Evolutionary conservation across 352 stramenopile species (phyloP).

Genomic region (Globisporangium splendens): DNA sequence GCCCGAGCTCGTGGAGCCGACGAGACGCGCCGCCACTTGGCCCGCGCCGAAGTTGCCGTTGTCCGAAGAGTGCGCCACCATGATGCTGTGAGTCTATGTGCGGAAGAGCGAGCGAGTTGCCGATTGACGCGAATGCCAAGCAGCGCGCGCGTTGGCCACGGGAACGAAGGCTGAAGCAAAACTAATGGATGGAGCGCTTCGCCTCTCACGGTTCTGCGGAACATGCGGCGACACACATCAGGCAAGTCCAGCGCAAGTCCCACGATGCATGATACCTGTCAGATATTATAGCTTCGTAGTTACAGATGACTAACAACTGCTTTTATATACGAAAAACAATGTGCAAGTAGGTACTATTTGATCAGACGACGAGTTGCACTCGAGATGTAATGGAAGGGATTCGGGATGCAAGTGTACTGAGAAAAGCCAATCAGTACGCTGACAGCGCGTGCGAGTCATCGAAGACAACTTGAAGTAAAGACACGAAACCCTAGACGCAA

Average conservation of each 20-base stretch:
- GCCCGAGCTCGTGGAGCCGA: conserved; percentile 90
- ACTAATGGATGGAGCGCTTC: background rate
- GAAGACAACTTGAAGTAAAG: conserved; percentile 4
- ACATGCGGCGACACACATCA: background rate
- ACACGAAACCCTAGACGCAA: conserved; percentile 3
- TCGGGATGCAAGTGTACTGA: background rate
- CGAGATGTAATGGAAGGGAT: background rate
- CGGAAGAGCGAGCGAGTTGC: conserved; percentile 12
- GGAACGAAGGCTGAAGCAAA: conserved; percentile 1
- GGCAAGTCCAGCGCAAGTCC: no score
- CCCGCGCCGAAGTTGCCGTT: conserved; percentile 37
- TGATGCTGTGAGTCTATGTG: conserved; percentile 13
- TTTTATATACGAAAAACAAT: background rate
- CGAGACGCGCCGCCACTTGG: conserved; percentile 72
- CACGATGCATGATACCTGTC: no score
- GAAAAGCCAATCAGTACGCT: conserved; percentile 2
- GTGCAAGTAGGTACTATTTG: background rate
- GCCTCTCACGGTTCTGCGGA: background rate
- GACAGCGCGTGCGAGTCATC: conserved; percentile 1
- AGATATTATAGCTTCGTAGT: background rate
- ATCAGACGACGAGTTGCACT: background rate
- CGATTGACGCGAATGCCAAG: conserved; percentile 8
- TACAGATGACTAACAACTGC: background rate
- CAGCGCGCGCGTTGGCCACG: background rate
- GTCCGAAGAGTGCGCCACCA: conserved; percentile 47